Evolutionary conservation across 192 early-diverging fungal genomes (phyloP).

Genomic region (Linnemannia zychae): DNA sequence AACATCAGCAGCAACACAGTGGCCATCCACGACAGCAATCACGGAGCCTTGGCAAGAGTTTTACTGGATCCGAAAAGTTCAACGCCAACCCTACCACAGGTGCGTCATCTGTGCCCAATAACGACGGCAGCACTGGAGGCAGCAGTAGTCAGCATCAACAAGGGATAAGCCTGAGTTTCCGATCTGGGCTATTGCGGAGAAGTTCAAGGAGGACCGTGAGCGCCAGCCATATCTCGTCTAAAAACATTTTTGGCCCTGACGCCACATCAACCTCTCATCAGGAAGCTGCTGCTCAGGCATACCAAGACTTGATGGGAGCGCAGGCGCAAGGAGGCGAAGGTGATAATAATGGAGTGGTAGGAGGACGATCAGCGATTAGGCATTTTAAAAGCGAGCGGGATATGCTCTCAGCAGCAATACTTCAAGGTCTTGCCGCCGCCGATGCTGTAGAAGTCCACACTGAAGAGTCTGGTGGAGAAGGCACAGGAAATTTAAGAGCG

Average conservation of each 20-base stretch:
- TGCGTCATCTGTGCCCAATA: background rate
- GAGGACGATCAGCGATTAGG: background rate
- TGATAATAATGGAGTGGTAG: background rate
- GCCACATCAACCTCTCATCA: background rate
- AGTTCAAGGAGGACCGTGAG: conserved; percentile 37
- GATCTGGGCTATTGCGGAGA: conserved; percentile 11
- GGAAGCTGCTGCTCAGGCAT: background rate
- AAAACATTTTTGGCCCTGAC: conserved; percentile 11
- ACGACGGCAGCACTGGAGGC: background rate
- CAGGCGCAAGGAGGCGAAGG: background rate
- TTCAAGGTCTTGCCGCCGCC: background rate
- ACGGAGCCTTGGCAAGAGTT: background rate
- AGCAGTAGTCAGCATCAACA: background rate
- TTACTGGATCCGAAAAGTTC: background rate
- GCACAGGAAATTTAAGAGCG: background rate
- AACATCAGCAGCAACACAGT: background rate
- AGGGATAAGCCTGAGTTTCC: background rate
- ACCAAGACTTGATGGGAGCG: background rate
- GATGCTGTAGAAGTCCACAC: background rate
- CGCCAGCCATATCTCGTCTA: conserved; percentile 42
- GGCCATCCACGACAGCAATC: background rate
- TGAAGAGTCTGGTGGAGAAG: background rate
- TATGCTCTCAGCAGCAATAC: background rate
- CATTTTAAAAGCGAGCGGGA: conserved; percentile 12
- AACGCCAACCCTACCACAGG: background rate